These are phyloP conservation scores for Penicillium glabrum DNA, from an alignment of 2,329 filamentous ascomycete genomes.

Conservation along the genomic window DNA sequence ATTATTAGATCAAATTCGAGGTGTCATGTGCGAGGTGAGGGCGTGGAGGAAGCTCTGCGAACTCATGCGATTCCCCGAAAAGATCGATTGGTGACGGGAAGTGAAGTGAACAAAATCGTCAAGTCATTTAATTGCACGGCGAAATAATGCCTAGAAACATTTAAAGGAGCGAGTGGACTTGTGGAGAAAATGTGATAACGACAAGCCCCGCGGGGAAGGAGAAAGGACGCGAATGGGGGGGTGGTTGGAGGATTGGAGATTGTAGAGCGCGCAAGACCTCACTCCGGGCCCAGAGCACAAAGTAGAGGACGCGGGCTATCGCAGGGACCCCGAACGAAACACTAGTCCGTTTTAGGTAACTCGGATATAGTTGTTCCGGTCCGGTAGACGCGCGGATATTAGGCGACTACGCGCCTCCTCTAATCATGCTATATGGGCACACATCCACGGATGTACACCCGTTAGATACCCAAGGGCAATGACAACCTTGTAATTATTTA, in stretches of 20 bases:
- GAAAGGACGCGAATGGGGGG: constrained; percentile 16
- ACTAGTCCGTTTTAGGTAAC: constrained; percentile 35
- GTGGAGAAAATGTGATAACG: constrained; percentile 14
- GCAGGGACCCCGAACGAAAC: constrained; percentile 39
- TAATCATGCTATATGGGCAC: not conserved
- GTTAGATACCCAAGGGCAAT: no score
- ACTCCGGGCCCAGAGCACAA: constrained; percentile 21
- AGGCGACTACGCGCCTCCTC: no score
- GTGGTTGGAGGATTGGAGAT: constrained; percentile 17
- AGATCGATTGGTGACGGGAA: constrained; percentile 25
- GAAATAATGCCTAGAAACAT: constrained; percentile 9
- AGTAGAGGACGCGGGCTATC: constrained; percentile 38
- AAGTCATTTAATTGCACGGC: constrained; percentile 31
- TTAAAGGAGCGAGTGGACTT: constrained; percentile 13
- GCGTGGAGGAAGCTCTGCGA: constrained; percentile 19
- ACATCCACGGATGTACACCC: no score
- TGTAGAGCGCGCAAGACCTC: constrained; percentile 23
- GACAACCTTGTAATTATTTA: no score
- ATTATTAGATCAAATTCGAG: constrained; percentile 15
- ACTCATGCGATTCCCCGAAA: constrained; percentile 26
- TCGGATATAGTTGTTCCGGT: constrained; percentile 30
- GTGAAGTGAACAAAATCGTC: constrained; percentile 25
- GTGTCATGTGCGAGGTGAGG: constrained; percentile 32
- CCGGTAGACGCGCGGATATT: constrained; percentile 7
- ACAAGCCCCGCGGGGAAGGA: constrained; percentile 14